phyloP scores from a whole-genome alignment of 352 stramenopile species.

The Pythium periplocum region DNA sequence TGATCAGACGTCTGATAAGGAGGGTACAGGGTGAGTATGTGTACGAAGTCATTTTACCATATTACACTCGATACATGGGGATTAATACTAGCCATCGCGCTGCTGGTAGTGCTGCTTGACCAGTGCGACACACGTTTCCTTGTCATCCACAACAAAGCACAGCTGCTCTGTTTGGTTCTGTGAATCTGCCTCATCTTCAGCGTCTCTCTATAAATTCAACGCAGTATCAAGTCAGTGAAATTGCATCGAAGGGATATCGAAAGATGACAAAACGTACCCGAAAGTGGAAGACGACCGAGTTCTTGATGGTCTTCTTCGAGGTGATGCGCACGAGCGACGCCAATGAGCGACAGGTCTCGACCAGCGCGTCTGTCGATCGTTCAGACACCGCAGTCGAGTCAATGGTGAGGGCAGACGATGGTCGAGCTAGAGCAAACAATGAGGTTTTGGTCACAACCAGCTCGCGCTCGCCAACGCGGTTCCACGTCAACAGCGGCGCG shows the following conservation, averaged over 20 bases:
- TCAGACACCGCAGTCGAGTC: too few species aligned
- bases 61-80: too few species aligned
- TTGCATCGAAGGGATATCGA: neutral
- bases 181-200: conserved; percentile 4
- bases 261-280: conserved; percentile 31
- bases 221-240: too few species aligned
- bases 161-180: conserved; percentile 15
- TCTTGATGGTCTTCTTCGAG: conserved; percentile 45
- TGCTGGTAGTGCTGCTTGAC: conserved; percentile 27
- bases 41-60: too few species aligned
- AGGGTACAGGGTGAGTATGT: too few species aligned
- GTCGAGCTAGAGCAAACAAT: conserved; percentile 26
- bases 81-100: neutral
- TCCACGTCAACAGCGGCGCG: conserved; percentile 16
- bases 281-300: conserved; percentile 73
- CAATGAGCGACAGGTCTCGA: conserved; percentile 57
- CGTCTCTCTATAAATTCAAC: conserved; percentile 9
- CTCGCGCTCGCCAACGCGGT: conserved; percentile 51
- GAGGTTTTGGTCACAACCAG: conserved; percentile 57
- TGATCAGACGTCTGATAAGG: too few species aligned
- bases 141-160: conserved; percentile 30
- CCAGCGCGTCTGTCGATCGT: conserved; percentile 24
- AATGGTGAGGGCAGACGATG: conserved; percentile 13
- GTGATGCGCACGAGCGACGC: conserved; percentile 51
- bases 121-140: conserved; percentile 23